These are phyloP conservation scores for Penicillium bialowiezense DNA, from an alignment of 495 filamentous ascomycete genomes.

Conservation along the genomic window DNA sequence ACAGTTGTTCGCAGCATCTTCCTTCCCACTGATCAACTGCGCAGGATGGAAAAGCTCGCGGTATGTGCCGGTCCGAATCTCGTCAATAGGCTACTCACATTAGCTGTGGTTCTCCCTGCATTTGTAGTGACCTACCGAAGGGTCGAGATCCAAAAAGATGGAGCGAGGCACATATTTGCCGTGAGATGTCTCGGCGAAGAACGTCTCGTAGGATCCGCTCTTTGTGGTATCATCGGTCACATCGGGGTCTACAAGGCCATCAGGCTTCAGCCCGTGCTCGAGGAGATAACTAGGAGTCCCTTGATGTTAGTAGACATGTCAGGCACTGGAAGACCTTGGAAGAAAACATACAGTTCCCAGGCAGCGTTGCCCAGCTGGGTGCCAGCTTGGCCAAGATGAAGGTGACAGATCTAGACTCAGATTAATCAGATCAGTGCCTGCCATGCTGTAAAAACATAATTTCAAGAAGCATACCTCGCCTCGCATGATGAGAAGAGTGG, in stretches of 20 bases:
- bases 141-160: constrained; percentile 87
- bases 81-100: constrained; percentile 67
- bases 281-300: constrained; percentile 68
- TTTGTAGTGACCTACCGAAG: constrained; percentile 54
- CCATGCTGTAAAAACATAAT: too few relatives aligned
- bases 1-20: constrained; percentile 94
- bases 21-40: constrained; percentile 83
- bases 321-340: constrained; percentile 34
- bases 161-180: constrained; percentile 91
- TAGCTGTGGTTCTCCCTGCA: neutral
- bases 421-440: neutral
- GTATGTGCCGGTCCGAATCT: constrained; percentile 81
- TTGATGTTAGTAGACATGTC: neutral
- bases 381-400: constrained; percentile 93
- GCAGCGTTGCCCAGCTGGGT: constrained; percentile 90
- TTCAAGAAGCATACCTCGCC: constrained; percentile 29
- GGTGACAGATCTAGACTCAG: constrained; percentile 67
- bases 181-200: constrained; percentile 82
- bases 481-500: constrained; percentile 26
- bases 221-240: constrained; percentile 55
- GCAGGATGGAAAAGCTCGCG: constrained; percentile 89
- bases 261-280: constrained; percentile 79
- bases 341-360: constrained; percentile 80
- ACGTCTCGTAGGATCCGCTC: constrained; percentile 78
- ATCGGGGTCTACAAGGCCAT: constrained; percentile 68